Conservation (phyloP, 129 eudicot genomes). For the Flaveria robusta region DNA sequence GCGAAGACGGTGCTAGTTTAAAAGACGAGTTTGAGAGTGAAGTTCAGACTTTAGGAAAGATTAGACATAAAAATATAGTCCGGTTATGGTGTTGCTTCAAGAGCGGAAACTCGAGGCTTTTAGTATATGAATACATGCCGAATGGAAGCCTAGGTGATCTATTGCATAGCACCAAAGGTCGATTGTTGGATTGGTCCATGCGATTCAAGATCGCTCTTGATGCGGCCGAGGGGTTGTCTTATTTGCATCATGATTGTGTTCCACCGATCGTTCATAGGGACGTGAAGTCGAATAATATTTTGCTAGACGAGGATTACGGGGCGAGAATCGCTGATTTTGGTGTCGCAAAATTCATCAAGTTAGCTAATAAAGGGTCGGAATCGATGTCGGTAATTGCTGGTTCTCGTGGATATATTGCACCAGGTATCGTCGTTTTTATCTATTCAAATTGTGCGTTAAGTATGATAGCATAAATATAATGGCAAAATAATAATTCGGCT, state of each 20-base stretch:
- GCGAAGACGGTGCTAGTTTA: conserved; percentile 20
- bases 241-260: conserved; percentile 90
- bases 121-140: conserved; percentile 86
- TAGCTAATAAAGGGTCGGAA: conserved; percentile 46
- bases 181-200: conserved; percentile 73
- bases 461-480: not conserved
- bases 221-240: conserved; percentile 92
- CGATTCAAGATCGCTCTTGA: conserved; percentile 69
- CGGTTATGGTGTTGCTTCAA: conserved; percentile 88
- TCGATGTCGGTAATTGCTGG: conserved; percentile 94
- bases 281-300: conserved; percentile 78
- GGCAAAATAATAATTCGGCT: not conserved
- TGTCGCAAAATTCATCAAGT: conserved; percentile 64
- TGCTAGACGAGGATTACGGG: conserved; percentile 73
- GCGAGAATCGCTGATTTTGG: conserved; percentile 95
- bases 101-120: conserved; percentile 54
- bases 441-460: no score
- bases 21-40: conserved; percentile 72
- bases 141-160: conserved; percentile 93
- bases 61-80: conserved; percentile 89
- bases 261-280: conserved; percentile 92
- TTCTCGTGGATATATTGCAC: conserved; percentile 94
- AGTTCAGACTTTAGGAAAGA: conserved; percentile 78
- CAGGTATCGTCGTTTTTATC: conserved; percentile 46
- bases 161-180: conserved; percentile 60